A percentile compares a stretch with the other conserved stretches of the same genome.
Conservation (phyloP, 2,329 filamentous ascomycete species). For the Westerdykella sp. region DNA sequence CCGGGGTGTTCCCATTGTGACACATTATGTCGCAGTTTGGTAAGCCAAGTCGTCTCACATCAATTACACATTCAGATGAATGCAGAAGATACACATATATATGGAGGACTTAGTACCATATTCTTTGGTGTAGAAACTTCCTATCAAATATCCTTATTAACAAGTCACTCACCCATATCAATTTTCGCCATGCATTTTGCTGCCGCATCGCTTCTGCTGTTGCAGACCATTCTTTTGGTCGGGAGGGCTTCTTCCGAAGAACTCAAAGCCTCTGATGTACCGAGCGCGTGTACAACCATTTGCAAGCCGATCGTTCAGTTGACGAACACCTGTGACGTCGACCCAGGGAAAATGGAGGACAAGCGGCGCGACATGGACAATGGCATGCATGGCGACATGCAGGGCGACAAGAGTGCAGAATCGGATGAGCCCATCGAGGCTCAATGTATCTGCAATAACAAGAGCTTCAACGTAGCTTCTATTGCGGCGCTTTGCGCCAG, state of each 20-base stretch:
- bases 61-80: too few relatives aligned
- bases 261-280: conserved; percentile 1
- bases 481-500: conserved; percentile 3
- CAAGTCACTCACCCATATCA: too few relatives aligned
- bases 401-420: background rate
- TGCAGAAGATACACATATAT: too few relatives aligned
- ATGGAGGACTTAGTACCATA: too few relatives aligned
- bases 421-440: conserved; percentile 3
- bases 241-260: conserved; percentile 2
- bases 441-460: conserved; percentile 4
- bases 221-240: conserved; percentile 1
- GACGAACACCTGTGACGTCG: conserved; percentile 3
- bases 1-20: too few relatives aligned
- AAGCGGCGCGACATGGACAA: background rate
- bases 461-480: conserved; percentile 3
- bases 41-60: too few relatives aligned
- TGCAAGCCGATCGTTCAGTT: conserved; percentile 3
- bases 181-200: background rate
- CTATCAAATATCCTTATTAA: too few relatives aligned
- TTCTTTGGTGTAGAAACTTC: too few relatives aligned
- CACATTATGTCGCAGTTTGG: too few relatives aligned
- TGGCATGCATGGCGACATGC: background rate
- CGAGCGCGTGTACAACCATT: conserved; percentile 2
- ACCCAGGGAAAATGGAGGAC: conserved; percentile 1
- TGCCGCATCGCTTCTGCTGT: background rate